phyloP scores from a whole-genome alignment of 1,139 yeast species.

The Pneumocystis jirovecii region DNA sequence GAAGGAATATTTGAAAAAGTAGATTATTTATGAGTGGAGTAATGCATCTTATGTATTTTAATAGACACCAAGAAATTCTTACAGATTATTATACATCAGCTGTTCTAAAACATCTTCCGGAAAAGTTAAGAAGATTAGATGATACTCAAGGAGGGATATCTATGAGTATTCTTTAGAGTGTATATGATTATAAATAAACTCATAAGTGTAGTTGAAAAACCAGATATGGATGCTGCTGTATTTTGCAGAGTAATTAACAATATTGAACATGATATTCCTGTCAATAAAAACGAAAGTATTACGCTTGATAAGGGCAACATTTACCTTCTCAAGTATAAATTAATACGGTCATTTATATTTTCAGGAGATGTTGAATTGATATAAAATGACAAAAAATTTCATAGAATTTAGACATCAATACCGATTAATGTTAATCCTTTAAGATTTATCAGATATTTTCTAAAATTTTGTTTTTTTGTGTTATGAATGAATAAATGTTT shows the following conservation, averaged over 20 bases:
- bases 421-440: background rate
- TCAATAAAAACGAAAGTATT: slow-evolving; percentile 38
- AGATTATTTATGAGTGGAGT: background rate
- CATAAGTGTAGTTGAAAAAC: slow-evolving; percentile 35
- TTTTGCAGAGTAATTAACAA: slow-evolving; percentile 45
- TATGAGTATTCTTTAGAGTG: slow-evolving; percentile 30
- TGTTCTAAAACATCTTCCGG: slow-evolving; percentile 55
- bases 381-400: background rate
- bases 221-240: slow-evolving; percentile 62
- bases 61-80: slow-evolving; percentile 46
- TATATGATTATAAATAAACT: background rate
- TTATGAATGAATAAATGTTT: background rate
- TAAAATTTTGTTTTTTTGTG: background rate
- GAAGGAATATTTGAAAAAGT: slow-evolving; percentile 13
- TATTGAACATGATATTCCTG: slow-evolving; percentile 22
- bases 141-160: slow-evolving; percentile 57
- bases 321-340: slow-evolving; percentile 51
- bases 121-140: slow-evolving; percentile 48
- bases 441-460: background rate
- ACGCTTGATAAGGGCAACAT: slow-evolving; percentile 53
- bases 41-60: background rate
- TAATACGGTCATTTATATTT: background rate
- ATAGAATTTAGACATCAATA: background rate
- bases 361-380: background rate
- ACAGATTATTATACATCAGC: slow-evolving; percentile 52